These are phyloP conservation scores for Phellopilus nigrolimitatus DNA, from an alignment of 1,284 basidiomycete species.

Conservation along the genomic window DNA sequence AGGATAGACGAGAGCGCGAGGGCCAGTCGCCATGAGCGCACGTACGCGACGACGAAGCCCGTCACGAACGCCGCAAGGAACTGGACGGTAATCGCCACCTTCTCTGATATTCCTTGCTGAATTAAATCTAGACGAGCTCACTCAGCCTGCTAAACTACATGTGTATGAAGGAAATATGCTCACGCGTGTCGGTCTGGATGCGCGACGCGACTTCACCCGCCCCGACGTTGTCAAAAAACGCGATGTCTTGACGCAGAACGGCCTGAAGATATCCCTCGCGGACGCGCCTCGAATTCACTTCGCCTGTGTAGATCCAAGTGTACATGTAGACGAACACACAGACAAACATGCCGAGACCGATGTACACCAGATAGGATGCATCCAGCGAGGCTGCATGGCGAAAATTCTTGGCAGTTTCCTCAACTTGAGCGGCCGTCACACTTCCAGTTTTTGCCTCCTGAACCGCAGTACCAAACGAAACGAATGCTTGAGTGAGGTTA, in stretches of 20 bases:
- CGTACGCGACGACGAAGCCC: slow-evolving; percentile 76
- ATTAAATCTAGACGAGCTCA: slow-evolving; percentile 58
- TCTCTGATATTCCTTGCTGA: slow-evolving; percentile 87
- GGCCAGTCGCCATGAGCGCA: slow-evolving; percentile 79
- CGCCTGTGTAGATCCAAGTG: slow-evolving; percentile 88
- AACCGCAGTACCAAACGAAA: slow-evolving; percentile 47
- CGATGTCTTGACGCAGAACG: slow-evolving; percentile 79
- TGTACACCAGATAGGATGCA: slow-evolving; percentile 62
- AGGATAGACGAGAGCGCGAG: slow-evolving; percentile 84
- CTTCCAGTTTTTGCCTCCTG: slow-evolving; percentile 27
- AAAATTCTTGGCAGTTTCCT: slow-evolving; percentile 45
- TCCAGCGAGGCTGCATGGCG: slow-evolving; percentile 47
- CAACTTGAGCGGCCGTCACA: slow-evolving; percentile 30
- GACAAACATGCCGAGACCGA: slow-evolving; percentile 68
- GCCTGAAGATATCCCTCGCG: slow-evolving; percentile 73
- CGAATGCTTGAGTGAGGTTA: slow-evolving; percentile 72
- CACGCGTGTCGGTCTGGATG: slow-evolving; percentile 88
- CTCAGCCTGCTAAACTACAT: neutral
- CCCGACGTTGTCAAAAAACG: slow-evolving; percentile 90
- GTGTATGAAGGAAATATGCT: slow-evolving; percentile 23
- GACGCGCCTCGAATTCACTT: slow-evolving; percentile 81
- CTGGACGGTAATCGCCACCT: slow-evolving; percentile 66
- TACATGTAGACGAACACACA: slow-evolving; percentile 79
- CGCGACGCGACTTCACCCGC: slow-evolving; percentile 95
- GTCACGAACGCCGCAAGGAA: slow-evolving; percentile 68